Evolutionary conservation across 2,329 filamentous ascomycete genomes (phyloP).

Genomic region (Botrytis fabae): DNA sequence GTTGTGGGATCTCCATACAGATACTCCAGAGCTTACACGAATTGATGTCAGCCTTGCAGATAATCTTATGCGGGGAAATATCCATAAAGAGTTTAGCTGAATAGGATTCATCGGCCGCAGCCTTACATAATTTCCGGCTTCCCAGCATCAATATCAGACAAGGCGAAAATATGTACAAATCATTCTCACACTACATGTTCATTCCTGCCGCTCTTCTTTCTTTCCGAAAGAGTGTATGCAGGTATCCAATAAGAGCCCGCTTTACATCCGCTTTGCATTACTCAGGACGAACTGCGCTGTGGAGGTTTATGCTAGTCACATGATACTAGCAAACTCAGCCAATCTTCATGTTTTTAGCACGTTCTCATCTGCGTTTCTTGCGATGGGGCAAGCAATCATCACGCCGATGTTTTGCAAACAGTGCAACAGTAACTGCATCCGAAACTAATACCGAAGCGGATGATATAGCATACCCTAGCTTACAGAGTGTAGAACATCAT

Average conservation of each 20-base stretch:
- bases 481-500: constrained; percentile 55
- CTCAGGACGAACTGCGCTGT: not conserved
- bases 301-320: constrained; percentile 15
- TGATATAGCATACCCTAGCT: constrained; percentile 48
- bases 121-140: constrained; percentile 15
- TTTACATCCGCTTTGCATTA: constrained; percentile 10
- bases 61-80: not conserved
- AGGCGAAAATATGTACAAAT: not conserved
- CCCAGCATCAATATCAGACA: constrained; percentile 6
- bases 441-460: constrained; percentile 11
- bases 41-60: constrained; percentile 15
- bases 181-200: not conserved
- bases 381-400: constrained; percentile 30
- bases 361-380: constrained; percentile 28
- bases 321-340: constrained; percentile 22
- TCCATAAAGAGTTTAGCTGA: not conserved
- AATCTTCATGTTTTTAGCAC: constrained; percentile 31
- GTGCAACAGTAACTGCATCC: constrained; percentile 1
- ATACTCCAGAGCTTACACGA: constrained; percentile 3
- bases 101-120: not conserved
- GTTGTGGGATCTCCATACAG: constrained; percentile 11
- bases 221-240: constrained; percentile 12
- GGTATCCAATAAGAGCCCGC: not conserved
- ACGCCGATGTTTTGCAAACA: constrained; percentile 34
- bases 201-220: not conserved